These are phyloP conservation scores for Pelargonium fulgidum DNA, from an alignment of 441 rosid genomes.

Conservation along the genomic window DNA sequence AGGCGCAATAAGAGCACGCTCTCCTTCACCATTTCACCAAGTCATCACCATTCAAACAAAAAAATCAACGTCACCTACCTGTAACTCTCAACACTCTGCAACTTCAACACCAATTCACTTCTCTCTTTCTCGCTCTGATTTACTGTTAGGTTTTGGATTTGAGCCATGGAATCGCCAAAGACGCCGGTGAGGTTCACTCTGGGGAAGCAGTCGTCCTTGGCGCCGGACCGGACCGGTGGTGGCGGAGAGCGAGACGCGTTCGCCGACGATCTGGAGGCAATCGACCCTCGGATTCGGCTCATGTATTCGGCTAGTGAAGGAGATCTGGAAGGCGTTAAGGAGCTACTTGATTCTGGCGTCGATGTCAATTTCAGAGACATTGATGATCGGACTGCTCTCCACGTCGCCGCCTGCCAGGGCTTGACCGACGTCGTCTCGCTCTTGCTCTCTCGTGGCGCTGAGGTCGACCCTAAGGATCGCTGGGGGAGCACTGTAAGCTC, in stretches of 20 bases:
- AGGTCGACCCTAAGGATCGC: slow-evolving; percentile 61
- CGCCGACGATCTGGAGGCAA: slow-evolving; percentile 34
- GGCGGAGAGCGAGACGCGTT: slow-evolving; percentile 17
- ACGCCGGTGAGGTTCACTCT: background rate
- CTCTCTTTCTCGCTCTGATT: too few species aligned
- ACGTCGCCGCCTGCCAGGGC: slow-evolving; percentile 86
- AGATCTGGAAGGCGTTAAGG: slow-evolving; percentile 66
- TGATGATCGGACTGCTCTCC: slow-evolving; percentile 81
- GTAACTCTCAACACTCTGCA: too few species aligned
- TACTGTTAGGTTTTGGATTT: too few species aligned
- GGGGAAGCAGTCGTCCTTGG: background rate
- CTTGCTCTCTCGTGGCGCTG: slow-evolving; percentile 53
- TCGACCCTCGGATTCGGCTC: slow-evolving; percentile 49
- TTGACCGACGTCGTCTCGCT: slow-evolving; percentile 47
- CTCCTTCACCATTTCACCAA: too few species aligned
- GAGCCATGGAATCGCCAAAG: background rate
- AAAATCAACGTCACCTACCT: too few species aligned
- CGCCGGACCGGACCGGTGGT: slow-evolving; percentile 34
- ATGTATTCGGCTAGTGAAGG: slow-evolving; percentile 72
- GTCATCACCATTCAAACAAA: too few species aligned
- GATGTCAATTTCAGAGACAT: slow-evolving; percentile 71
- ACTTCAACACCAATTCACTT: too few species aligned
- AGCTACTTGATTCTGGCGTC: slow-evolving; percentile 56
- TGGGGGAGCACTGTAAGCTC: slow-evolving; percentile 93
- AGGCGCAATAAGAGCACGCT: too few species aligned